Evolutionary conservation across 257 asterid species (phyloP).

Genomic region (Primulina eburnea): DNA sequence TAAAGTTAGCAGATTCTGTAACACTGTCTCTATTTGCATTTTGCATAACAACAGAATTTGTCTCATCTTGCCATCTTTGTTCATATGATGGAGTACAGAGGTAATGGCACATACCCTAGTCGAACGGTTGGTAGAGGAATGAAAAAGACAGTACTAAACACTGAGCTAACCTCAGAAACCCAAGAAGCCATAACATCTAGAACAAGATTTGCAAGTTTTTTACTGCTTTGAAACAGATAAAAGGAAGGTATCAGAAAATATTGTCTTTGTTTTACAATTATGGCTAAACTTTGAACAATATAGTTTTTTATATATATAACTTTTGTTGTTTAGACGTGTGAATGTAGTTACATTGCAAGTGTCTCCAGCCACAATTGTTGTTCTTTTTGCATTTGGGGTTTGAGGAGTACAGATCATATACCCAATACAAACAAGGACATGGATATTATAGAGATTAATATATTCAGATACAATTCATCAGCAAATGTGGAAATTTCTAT

Average conservation of each 20-base stretch:
- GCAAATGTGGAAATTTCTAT: no score
- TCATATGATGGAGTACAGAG: slow-evolving; percentile 47
- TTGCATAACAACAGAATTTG: slow-evolving; percentile 43
- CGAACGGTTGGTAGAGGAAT: slow-evolving; percentile 29
- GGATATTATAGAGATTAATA: not conserved
- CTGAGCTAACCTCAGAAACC: slow-evolving; percentile 40
- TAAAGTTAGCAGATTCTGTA: slow-evolving; percentile 35
- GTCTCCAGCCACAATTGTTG: not conserved
- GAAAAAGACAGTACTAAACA: slow-evolving; percentile 24
- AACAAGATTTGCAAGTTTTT: slow-evolving; percentile 40
- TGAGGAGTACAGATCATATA: no score
- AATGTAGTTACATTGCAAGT: not conserved
- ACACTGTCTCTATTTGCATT: slow-evolving; percentile 30
- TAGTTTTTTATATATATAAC: no score
- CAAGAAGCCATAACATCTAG: slow-evolving; percentile 48
- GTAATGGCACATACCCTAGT: slow-evolving; percentile 35
- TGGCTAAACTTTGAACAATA: not conserved
- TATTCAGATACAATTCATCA: no score
- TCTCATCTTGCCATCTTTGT: slow-evolving; percentile 50
- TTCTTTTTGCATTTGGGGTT: not conserved
- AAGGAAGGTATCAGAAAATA: slow-evolving; percentile 67
- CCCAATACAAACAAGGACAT: not conserved
- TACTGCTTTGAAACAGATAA: slow-evolving; percentile 51
- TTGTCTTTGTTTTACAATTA: slow-evolving; percentile 34
- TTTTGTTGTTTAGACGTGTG: not conserved